These are phyloP conservation scores for Coprinopsis strossmayeri DNA, from an alignment of 768 basidiomycete species.

Conservation along the genomic window DNA sequence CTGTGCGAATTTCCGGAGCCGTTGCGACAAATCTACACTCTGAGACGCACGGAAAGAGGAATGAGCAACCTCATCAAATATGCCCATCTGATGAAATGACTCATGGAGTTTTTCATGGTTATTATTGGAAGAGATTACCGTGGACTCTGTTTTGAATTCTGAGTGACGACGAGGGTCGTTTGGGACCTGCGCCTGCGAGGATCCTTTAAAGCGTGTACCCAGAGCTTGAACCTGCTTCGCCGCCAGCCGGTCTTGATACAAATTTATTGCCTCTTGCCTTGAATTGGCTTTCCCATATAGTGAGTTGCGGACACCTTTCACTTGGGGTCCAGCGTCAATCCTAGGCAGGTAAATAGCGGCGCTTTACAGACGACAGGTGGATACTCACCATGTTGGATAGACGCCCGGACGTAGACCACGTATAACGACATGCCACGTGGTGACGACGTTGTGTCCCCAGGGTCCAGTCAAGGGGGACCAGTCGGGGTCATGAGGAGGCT, in stretches of 20 bases:
- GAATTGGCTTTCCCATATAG: neutral
- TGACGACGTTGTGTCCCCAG: conserved; percentile 15
- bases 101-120: neutral
- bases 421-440: conserved; percentile 30
- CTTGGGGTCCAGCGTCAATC: conserved; percentile 3
- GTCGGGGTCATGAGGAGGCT: neutral
- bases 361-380: neutral
- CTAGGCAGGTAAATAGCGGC: neutral
- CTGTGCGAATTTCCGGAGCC: neutral
- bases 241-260: neutral
- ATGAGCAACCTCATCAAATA: neutral
- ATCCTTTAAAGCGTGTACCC: too few species aligned
- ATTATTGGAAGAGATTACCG: too few species aligned
- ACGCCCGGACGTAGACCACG: conserved; percentile 25
- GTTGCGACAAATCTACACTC: neutral
- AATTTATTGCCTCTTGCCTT: neutral
- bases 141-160: too few species aligned
- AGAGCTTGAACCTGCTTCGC: neutral
- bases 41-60: neutral
- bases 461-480: neutral
- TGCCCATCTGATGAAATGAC: neutral
- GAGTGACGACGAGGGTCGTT: too few species aligned
- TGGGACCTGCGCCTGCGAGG: too few species aligned
- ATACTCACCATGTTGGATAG: conserved; percentile 25
- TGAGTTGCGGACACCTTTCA: neutral